phyloP scores from a whole-genome alignment of 225 moss, liverwort and hornwort species.

The Physcomitrium patens region DNA sequence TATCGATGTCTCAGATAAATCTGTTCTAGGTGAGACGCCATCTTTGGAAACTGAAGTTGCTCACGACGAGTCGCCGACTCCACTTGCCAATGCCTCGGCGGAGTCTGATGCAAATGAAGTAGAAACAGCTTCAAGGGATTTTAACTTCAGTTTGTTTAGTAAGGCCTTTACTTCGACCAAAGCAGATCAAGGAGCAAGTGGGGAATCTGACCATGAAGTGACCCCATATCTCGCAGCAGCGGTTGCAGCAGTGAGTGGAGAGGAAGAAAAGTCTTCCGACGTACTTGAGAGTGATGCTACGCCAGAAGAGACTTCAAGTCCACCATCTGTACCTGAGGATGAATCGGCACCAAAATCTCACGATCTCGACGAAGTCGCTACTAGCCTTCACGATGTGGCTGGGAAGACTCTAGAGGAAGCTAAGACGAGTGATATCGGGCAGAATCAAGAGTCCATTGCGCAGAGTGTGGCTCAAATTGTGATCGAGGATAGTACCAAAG shows the following conservation, averaged over 20 bases:
- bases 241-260: conserved; percentile 21
- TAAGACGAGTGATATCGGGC: conserved; percentile 22
- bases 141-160: conserved; percentile 25
- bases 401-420: conserved; percentile 37
- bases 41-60: not conserved
- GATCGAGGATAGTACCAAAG: conserved; percentile 42
- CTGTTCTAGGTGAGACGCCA: not conserved
- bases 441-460: conserved; percentile 30
- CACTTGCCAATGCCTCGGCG: not conserved
- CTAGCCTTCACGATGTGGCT: conserved; percentile 48
- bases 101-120: not conserved
- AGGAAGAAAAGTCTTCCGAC: conserved; percentile 24
- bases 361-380: conserved; percentile 45
- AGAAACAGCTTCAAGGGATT: conserved; percentile 28
- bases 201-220: conserved; percentile 23
- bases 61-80: not conserved
- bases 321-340: conserved; percentile 35
- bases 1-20: not conserved
- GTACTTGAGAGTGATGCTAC: conserved; percentile 29
- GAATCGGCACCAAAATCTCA: conserved; percentile 30
- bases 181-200: not conserved
- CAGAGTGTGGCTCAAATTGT: conserved; percentile 56
- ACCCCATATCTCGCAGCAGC: conserved; percentile 19
- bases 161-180: conserved; percentile 12
- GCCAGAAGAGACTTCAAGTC: conserved; percentile 32